These are phyloP conservation scores for Pseudogymnoascus sp. DNA, from an alignment of 2,329 filamentous ascomycete genomes.

Conservation along the genomic window DNA sequence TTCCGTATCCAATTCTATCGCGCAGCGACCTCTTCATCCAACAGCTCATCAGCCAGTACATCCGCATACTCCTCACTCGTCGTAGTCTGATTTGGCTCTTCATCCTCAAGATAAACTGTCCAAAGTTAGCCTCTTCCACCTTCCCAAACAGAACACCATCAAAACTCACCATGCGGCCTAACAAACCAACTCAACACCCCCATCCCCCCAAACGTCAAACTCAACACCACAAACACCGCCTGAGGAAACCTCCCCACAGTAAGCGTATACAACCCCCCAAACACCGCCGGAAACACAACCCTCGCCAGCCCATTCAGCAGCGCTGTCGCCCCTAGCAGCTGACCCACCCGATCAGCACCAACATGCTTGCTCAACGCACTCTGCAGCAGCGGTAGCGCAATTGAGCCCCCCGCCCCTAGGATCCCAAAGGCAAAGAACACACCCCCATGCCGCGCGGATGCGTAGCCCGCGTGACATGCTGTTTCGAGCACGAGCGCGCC, in stretches of 20 bases:
- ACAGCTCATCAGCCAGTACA: neutral
- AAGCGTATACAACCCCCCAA: slow-evolving; percentile 76
- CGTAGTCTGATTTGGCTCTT: neutral
- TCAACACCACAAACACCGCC: slow-evolving; percentile 72
- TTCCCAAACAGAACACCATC: neutral
- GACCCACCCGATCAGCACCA: slow-evolving; percentile 69
- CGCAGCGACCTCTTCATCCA: slow-evolving; percentile 10
- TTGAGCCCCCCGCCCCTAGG: slow-evolving; percentile 68
- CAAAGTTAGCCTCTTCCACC: neutral
- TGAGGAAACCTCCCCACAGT: slow-evolving; percentile 75
- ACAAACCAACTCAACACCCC: slow-evolving; percentile 64
- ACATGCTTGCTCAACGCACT: slow-evolving; percentile 86
- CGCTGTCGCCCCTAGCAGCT: slow-evolving; percentile 81
- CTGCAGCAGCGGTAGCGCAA: slow-evolving; percentile 78
- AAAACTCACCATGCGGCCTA: slow-evolving; percentile 60
- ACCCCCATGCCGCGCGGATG: slow-evolving; percentile 50
- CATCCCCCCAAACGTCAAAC: slow-evolving; percentile 56
- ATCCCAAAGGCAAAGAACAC: slow-evolving; percentile 67
- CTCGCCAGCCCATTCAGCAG: slow-evolving; percentile 75
- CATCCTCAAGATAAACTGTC: slow-evolving; percentile 11
- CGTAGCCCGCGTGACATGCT: slow-evolving; percentile 67
- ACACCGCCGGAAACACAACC: slow-evolving; percentile 70
- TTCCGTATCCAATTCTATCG: neutral
- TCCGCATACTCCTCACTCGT: neutral
- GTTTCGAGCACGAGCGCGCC: slow-evolving; percentile 68